phyloP scores from a whole-genome alignment of 306 rosid species.

The Psophocarpus tetragonolobus region DNA sequence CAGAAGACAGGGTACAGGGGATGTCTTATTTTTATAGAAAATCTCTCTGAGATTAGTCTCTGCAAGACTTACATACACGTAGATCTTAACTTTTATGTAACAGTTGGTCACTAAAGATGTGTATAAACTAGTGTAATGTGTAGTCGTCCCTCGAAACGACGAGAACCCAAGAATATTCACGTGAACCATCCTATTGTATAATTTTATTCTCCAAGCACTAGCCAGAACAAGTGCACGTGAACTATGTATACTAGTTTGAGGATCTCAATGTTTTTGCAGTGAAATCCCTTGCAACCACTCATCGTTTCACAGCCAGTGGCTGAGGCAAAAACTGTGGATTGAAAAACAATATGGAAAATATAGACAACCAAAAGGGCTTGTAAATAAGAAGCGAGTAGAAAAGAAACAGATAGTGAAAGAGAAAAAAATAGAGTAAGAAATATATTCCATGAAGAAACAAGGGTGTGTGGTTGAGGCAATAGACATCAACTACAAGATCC shows the following conservation, averaged over 20 bases:
- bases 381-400: constrained; percentile 27
- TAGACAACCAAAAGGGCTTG: constrained; percentile 24
- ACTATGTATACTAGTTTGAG: constrained; percentile 34
- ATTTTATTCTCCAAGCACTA: constrained; percentile 3
- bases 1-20: background rate
- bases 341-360: constrained; percentile 21
- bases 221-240: constrained; percentile 46
- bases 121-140: background rate
- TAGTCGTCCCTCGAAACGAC: constrained; percentile 3
- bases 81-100: background rate
- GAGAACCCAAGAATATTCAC: constrained; percentile 27
- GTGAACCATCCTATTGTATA: constrained; percentile 23
- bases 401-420: background rate
- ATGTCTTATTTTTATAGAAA: background rate
- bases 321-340: constrained; percentile 35
- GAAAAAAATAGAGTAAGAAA: constrained; percentile 19
- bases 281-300: constrained; percentile 28
- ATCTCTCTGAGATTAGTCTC: background rate
- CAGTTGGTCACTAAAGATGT: background rate
- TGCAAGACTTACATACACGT: background rate
- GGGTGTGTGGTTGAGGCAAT: constrained; percentile 78
- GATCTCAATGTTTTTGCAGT: constrained; percentile 28
- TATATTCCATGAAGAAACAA: constrained; percentile 66
- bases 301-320: constrained; percentile 28
- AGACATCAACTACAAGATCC: constrained; percentile 62